Evolutionary conservation across 2,329 filamentous ascomycete genomes (phyloP).

Genomic region (Colletotrichum spinosum): DNA sequence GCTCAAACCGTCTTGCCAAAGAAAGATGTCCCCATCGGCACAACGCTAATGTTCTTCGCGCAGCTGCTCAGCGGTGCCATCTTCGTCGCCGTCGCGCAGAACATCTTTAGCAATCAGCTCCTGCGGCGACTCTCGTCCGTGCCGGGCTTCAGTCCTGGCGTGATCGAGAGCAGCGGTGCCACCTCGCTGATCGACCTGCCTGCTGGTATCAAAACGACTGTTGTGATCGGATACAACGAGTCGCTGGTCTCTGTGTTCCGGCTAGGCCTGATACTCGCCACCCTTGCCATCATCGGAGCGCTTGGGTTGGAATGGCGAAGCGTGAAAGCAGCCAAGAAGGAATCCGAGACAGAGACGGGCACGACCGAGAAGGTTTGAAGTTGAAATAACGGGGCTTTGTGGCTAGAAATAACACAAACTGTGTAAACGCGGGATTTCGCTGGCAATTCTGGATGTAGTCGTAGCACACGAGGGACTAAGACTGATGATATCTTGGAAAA

Average conservation of each 20-base stretch:
- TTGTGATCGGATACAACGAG: conserved; percentile 63
- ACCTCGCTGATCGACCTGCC: conserved; percentile 40
- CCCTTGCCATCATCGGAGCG: conserved; percentile 61
- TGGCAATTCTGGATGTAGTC: too few species aligned
- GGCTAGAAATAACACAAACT: fast-evolving
- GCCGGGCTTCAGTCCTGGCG: conserved; percentile 46
- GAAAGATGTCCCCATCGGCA: conserved; percentile 58
- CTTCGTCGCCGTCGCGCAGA: conserved; percentile 63
- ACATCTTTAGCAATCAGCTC: conserved; percentile 62
- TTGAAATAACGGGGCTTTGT: too few species aligned
- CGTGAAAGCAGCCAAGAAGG: conserved; percentile 33
- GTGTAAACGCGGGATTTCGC: too few species aligned
- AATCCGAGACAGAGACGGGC: not conserved
- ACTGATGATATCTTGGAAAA: too few species aligned
- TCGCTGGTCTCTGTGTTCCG: conserved; percentile 66
- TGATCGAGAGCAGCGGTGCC: conserved; percentile 50
- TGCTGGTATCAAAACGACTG: not conserved
- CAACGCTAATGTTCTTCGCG: conserved; percentile 57
- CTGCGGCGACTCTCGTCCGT: conserved; percentile 50
- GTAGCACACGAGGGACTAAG: too few species aligned
- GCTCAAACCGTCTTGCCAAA: conserved; percentile 56
- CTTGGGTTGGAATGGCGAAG: conserved; percentile 66
- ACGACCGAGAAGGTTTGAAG: not conserved
- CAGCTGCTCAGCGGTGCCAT: conserved; percentile 57
- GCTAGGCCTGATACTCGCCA: conserved; percentile 61